These are phyloP conservation scores for Lepidium africanum DNA, from an alignment of 345 rosid genomes.

Conservation along the genomic window DNA sequence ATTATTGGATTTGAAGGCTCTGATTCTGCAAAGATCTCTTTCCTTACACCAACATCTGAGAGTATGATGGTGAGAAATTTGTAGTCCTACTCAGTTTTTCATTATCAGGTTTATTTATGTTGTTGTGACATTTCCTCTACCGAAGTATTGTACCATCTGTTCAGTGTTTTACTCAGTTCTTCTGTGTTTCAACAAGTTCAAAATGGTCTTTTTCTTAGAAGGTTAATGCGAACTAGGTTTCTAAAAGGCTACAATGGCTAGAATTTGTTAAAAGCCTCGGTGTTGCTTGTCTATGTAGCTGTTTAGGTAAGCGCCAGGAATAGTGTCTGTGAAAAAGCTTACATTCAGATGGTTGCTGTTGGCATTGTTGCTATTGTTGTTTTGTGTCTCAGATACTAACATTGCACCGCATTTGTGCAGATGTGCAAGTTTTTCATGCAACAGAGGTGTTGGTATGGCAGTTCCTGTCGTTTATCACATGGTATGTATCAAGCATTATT, in stretches of 20 bases:
- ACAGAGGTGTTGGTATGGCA: conserved; percentile 93
- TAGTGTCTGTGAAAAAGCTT: background rate
- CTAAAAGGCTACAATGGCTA: background rate
- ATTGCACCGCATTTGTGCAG: conserved; percentile 55
- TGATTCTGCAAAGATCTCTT: conserved; percentile 59
- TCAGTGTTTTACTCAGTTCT: background rate
- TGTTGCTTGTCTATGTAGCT: background rate
- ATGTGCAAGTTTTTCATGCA: conserved; percentile 98
- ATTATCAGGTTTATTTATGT: background rate
- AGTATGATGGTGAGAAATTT: conserved; percentile 62
- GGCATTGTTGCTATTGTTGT: background rate
- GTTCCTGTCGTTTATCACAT: conserved; percentile 83
- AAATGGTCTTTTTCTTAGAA: background rate
- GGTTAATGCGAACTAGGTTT: background rate
- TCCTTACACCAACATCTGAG: conserved; percentile 81
- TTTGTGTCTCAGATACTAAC: conserved; percentile 43
- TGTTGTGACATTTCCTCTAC: background rate
- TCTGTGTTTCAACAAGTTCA: background rate
- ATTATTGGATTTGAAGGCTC: conserved; percentile 50
- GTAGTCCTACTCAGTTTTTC: background rate
- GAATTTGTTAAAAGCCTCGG: background rate
- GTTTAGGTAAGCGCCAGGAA: background rate
- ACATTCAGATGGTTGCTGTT: background rate
- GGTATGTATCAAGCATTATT: conserved; percentile 44
- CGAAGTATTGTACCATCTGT: background rate